phyloP scores from a whole-genome alignment of 1,139 yeast species.

The Debaryomyces robertsiae region DNA sequence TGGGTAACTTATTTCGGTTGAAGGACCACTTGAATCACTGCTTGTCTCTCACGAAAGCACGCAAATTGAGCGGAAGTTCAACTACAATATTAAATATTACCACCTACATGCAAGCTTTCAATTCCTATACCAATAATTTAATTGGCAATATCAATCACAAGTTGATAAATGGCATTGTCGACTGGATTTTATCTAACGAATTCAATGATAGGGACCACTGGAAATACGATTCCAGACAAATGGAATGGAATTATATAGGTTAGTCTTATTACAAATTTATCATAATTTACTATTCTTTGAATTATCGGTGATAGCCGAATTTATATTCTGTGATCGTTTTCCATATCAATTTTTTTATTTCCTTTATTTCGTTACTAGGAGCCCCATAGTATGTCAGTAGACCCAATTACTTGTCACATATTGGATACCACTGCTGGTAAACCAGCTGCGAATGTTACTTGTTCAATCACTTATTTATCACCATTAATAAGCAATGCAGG shows the following conservation, averaged over 20 bases:
- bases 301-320: slow-evolving; percentile 7
- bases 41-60: slow-evolving; percentile 17
- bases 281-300: too few relatives aligned
- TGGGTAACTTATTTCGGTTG: slow-evolving; percentile 18
- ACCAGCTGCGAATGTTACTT: slow-evolving; percentile 72
- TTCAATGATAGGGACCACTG: slow-evolving; percentile 23
- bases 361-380: not conserved
- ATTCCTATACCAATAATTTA: slow-evolving; percentile 6
- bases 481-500: slow-evolving; percentile 27
- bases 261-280: not conserved
- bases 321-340: not conserved
- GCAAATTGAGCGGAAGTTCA: slow-evolving; percentile 6
- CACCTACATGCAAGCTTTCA: slow-evolving; percentile 16
- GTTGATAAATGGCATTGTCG: slow-evolving; percentile 31
- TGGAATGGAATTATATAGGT: slow-evolving; percentile 23
- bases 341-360: too few relatives aligned
- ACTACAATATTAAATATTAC: slow-evolving; percentile 17
- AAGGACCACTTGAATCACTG: slow-evolving; percentile 21
- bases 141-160: slow-evolving; percentile 23
- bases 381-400: slow-evolving; percentile 29
- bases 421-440: slow-evolving; percentile 81
- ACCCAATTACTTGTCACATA: slow-evolving; percentile 83
- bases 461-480: slow-evolving; percentile 52
- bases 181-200: slow-evolving; percentile 23
- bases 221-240: slow-evolving; percentile 25